Evolutionary conservation across 192 early-diverging fungal genomes (phyloP).

Genomic region (Backusella tuberculispora): DNA sequence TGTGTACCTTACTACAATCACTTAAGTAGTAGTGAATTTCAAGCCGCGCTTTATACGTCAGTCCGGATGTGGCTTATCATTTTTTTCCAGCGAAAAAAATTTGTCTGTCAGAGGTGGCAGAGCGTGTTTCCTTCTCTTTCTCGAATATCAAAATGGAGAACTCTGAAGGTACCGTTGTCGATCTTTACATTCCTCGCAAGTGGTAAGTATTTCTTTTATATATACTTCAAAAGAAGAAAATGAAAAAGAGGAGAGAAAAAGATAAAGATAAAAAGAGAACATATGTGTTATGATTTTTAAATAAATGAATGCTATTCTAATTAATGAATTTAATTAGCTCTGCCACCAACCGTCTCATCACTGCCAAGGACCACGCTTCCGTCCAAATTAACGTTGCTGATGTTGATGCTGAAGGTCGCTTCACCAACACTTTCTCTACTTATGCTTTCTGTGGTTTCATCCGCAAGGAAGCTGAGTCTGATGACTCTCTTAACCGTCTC

Average conservation of each 20-base stretch:
- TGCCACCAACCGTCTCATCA: slow-evolving; percentile 97
- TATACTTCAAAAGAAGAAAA: background rate
- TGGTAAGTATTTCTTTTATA: slow-evolving; percentile 63
- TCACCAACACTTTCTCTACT: slow-evolving; percentile 77
- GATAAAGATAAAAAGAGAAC: background rate
- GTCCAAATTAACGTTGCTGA: slow-evolving; percentile 98
- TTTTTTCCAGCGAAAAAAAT: slow-evolving; percentile 7
- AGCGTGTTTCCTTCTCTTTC: slow-evolving; percentile 39
- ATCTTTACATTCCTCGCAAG: slow-evolving; percentile 96
- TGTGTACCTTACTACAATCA: too few relatives aligned
- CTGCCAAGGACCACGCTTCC: slow-evolving; percentile 98
- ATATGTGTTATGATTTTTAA: background rate
- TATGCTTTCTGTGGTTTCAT: slow-evolving; percentile 94
- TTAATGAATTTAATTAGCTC: slow-evolving; percentile 59
- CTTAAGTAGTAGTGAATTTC: background rate
- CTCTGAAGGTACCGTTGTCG: slow-evolving; percentile 61
- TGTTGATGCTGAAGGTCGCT: slow-evolving; percentile 84
- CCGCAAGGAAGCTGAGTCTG: slow-evolving; percentile 87
- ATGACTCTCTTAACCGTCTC: slow-evolving; percentile 97
- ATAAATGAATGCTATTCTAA: background rate
- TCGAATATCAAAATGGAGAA: slow-evolving; percentile 47
- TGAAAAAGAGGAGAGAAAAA: background rate
- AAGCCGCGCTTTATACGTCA: background rate
- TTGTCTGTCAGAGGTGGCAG: slow-evolving; percentile 7
- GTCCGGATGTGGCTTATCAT: background rate